Evolutionary conservation across 129 eudicot genomes (phyloP).

Genomic region (Centella asiatica): DNA sequence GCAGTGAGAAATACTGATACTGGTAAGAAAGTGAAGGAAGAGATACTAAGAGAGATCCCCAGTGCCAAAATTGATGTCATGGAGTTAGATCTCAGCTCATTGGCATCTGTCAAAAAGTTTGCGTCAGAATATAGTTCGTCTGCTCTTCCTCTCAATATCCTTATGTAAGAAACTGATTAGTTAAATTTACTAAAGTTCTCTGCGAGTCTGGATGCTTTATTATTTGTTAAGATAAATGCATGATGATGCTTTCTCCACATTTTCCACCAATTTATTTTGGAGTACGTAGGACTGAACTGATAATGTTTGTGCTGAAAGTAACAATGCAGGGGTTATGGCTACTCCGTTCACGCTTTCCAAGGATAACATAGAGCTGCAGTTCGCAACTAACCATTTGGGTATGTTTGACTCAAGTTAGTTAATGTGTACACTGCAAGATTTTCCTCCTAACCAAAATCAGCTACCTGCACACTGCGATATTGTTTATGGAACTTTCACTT

Average conservation of each 20-base stretch:
- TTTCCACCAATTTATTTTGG: too few species aligned
- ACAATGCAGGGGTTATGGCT: conserved; percentile 94
- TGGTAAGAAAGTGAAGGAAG: conserved; percentile 57
- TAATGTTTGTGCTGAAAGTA: conserved; percentile 33
- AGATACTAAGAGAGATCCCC: conserved; percentile 52
- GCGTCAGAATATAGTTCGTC: conserved; percentile 62
- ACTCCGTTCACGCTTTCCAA: conserved; percentile 63
- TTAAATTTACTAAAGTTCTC: not conserved
- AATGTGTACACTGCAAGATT: too few species aligned
- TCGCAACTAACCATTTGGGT: conserved; percentile 94
- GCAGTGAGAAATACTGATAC: conserved; percentile 70
- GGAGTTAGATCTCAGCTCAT: conserved; percentile 88
- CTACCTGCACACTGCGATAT: too few species aligned
- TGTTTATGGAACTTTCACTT: too few species aligned
- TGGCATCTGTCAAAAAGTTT: conserved; percentile 63
- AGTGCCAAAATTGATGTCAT: conserved; percentile 75
- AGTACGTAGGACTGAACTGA: not conserved
- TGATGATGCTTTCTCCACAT: not conserved
- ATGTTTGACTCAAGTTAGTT: conserved; percentile 8
- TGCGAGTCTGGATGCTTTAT: not conserved
- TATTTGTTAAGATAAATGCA: not conserved
- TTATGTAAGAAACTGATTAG: conserved; percentile 46
- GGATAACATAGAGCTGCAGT: conserved; percentile 74
- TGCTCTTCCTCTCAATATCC: conserved; percentile 68
- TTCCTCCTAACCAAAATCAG: too few species aligned